phyloP scores from a whole-genome alignment of 2,329 filamentous ascomycete genomes.

The Shiraia sp. region DNA sequence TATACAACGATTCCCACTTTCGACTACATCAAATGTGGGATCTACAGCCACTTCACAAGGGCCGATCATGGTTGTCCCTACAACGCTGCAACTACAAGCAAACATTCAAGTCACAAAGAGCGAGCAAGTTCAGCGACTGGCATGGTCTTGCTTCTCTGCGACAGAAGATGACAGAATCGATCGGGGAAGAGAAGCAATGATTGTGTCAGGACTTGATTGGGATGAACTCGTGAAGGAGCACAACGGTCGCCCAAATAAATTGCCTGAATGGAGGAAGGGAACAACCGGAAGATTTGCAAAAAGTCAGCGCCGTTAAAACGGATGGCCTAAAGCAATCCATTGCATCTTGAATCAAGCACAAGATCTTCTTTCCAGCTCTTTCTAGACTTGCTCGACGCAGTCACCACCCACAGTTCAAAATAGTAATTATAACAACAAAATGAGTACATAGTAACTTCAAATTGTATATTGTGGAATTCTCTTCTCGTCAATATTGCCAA shows the following conservation, averaged over 20 bases:
- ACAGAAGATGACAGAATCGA: constrained; percentile 7
- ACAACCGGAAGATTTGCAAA: constrained; percentile 16
- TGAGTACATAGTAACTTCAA: too few relatives aligned
- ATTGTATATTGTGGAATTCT: too few relatives aligned
- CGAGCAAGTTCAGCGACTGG: constrained; percentile 11
- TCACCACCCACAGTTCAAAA: too few relatives aligned
- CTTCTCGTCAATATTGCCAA: too few relatives aligned
- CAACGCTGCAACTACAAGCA: constrained; percentile 1
- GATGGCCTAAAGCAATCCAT: neutral
- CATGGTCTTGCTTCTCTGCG: constrained; percentile 21
- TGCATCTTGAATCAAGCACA: too few relatives aligned
- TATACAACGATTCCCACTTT: constrained; percentile 16
- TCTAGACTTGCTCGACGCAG: too few relatives aligned
- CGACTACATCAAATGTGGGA: neutral
- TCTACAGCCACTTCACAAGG: neutral
- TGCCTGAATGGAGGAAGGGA: constrained; percentile 28
- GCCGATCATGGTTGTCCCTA: too few relatives aligned
- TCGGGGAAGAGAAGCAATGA: constrained; percentile 18
- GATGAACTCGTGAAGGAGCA: constrained; percentile 18
- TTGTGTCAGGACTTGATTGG: constrained; percentile 11
- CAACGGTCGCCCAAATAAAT: constrained; percentile 9
- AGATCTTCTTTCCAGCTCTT: too few relatives aligned
- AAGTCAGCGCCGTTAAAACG: neutral
- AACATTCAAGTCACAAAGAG: constrained; percentile 19
- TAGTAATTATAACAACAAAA: too few relatives aligned